Evolutionary conservation across 345 rosid species (phyloP).

Genomic region (Eucalyptus tenuipes): DNA sequence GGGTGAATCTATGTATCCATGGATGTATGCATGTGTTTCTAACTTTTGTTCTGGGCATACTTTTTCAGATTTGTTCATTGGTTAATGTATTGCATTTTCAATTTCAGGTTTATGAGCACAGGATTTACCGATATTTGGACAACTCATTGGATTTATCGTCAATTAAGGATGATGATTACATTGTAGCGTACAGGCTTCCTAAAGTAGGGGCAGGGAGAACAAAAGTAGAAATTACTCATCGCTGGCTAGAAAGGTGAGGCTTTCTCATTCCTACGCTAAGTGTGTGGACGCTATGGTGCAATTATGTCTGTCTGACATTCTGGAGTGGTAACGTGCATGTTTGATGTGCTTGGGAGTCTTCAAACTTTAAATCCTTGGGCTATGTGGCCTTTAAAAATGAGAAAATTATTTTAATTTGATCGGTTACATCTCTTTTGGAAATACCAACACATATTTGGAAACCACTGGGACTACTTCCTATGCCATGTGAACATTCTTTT

Average conservation of each 20-base stretch:
- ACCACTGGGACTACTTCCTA: neutral
- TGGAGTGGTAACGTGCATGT: neutral
- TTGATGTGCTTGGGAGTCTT: neutral
- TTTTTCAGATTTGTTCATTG: neutral
- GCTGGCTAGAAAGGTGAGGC: conserved; percentile 45
- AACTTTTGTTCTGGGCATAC: neutral
- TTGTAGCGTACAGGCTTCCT: conserved; percentile 74
- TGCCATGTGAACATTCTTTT: neutral
- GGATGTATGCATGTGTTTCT: neutral
- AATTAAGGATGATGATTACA: conserved; percentile 66
- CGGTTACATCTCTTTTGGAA: neutral
- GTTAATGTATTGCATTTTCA: neutral
- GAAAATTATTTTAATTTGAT: neutral
- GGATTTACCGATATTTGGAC: conserved; percentile 47
- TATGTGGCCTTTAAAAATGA: neutral
- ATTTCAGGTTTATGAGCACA: conserved; percentile 52
- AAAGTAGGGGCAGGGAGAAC: conserved; percentile 46
- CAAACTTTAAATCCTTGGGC: neutral
- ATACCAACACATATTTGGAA: neutral
- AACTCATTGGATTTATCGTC: conserved; percentile 31
- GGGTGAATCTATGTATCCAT: neutral
- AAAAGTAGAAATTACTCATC: conserved; percentile 54
- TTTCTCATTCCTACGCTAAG: neutral
- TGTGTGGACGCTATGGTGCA: neutral
- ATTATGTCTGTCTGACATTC: neutral